A percentile compares a stretch with the other conserved stretches of the same genome.
Conservation (phyloP, 2,329 filamentous ascomycete species). For the Allantophomopsis cytisporea region DNA sequence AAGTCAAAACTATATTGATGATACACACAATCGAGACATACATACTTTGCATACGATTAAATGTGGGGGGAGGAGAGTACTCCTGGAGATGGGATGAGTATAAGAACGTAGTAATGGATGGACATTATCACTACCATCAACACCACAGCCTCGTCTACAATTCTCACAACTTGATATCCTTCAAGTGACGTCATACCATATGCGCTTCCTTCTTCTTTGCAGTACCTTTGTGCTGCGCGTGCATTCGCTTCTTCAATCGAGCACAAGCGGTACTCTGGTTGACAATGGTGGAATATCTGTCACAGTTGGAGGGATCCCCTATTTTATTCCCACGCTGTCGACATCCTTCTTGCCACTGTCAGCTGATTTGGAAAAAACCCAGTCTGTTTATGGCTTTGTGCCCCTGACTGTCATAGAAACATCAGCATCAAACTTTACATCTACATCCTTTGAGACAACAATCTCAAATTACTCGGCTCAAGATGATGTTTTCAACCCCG, state of each 20-base stretch:
- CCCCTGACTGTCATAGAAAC: slow-evolving; percentile 13
- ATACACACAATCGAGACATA: too few relatives aligned
- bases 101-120: too few relatives aligned
- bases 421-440: slow-evolving; percentile 7
- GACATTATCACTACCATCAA: too few relatives aligned
- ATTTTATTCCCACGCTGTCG: slow-evolving; percentile 13
- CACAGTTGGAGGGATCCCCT: slow-evolving; percentile 18
- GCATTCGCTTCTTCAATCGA: slow-evolving; percentile 1
- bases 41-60: too few relatives aligned
- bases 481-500: slow-evolving; percentile 15
- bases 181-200: too few relatives aligned
- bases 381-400: slow-evolving; percentile 8
- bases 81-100: too few relatives aligned
- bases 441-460: slow-evolving; percentile 6
- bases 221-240: not conserved
- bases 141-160: too few relatives aligned
- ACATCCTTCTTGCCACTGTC: slow-evolving; percentile 8
- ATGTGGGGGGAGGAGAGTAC: too few relatives aligned
- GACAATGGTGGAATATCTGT: slow-evolving; percentile 7
- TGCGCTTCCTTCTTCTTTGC: not conserved
- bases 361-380: slow-evolving; percentile 5
- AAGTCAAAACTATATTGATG: too few relatives aligned
- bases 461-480: slow-evolving; percentile 9
- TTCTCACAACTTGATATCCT: too few relatives aligned
- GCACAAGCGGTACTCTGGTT: slow-evolving; percentile 1